phyloP scores from a whole-genome alignment of 805 yeast species.

The Phaffomyces antillensis region DNA sequence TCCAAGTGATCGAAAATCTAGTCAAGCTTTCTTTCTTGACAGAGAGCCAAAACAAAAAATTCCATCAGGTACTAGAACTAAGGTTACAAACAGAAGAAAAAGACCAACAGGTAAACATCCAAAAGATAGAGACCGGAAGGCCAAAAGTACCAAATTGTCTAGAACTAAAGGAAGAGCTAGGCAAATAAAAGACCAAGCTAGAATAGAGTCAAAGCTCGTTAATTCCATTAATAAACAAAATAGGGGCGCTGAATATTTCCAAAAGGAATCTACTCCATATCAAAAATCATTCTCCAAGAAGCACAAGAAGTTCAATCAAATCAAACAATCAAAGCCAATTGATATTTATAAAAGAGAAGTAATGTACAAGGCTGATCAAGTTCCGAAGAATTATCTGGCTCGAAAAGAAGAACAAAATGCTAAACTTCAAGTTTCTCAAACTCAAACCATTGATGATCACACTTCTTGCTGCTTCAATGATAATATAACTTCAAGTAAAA shows the following conservation, averaged over 20 bases:
- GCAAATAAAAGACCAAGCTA: neutral
- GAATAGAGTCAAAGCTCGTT: neutral
- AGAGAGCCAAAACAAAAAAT: neutral
- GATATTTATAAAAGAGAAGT: conserved; percentile 1
- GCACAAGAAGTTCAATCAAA: neutral
- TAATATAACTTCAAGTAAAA: neutral
- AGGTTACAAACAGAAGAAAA: neutral
- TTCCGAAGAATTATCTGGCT: neutral
- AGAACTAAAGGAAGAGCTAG: neutral
- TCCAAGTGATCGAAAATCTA: conserved; percentile 6
- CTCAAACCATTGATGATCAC: neutral
- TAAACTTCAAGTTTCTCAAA: neutral
- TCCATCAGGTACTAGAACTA: neutral
- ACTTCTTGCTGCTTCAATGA: neutral
- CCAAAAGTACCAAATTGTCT: neutral
- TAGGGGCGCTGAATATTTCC: conserved; percentile 1
- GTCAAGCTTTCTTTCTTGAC: too few species aligned
- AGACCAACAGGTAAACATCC: conserved; percentile 1
- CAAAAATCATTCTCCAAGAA: neutral
- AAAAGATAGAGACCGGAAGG: neutral
- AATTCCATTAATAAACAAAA: conserved; percentile 2
- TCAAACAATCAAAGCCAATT: neutral
- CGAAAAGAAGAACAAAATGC: neutral
- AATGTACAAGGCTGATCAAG: neutral
- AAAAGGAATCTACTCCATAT: neutral